Evolutionary conservation across 805 yeast species (phyloP).

Genomic region (Ogataea allantospora): DNA sequence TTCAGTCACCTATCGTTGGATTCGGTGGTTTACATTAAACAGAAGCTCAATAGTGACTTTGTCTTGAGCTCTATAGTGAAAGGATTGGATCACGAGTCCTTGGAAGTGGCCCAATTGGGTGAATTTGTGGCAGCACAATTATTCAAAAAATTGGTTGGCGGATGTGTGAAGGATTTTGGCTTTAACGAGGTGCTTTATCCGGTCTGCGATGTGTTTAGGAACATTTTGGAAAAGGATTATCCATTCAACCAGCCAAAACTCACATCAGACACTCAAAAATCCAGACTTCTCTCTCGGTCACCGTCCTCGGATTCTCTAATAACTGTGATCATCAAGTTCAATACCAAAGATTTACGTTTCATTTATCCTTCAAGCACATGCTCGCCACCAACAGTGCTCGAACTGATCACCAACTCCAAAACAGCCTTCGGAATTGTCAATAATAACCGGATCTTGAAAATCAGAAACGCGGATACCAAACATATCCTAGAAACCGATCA

Average conservation of each 20-base stretch:
- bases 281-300: slow-evolving; percentile 7
- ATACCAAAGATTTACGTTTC: slow-evolving; percentile 57
- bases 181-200: slow-evolving; percentile 67
- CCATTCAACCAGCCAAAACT: slow-evolving; percentile 46
- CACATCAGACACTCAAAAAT: slow-evolving; percentile 4
- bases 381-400: slow-evolving; percentile 78
- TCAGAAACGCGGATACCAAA: slow-evolving; percentile 33
- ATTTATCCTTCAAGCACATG: slow-evolving; percentile 60
- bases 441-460: slow-evolving; percentile 34
- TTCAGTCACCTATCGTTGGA: slow-evolving; percentile 52
- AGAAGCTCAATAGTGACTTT: slow-evolving; percentile 36
- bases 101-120: slow-evolving; percentile 36
- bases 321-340: slow-evolving; percentile 49
- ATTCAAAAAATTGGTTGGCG: slow-evolving; percentile 60
- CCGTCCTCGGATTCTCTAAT: slow-evolving; percentile 25
- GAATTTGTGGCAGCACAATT: slow-evolving; percentile 55
- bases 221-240: slow-evolving; percentile 56
- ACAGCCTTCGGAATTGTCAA: slow-evolving; percentile 62
- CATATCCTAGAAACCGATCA: slow-evolving; percentile 41
- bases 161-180: slow-evolving; percentile 76
- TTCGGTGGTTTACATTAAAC: slow-evolving; percentile 50
- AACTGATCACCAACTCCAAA: slow-evolving; percentile 75
- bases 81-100: slow-evolving; percentile 41
- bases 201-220: slow-evolving; percentile 66
- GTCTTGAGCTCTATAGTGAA: slow-evolving; percentile 46